Evolutionary conservation across 805 yeast genomes (phyloP), one percentile per base, ranked within the genome.

Genomic region (Ogataea salicorniae): DNA sequence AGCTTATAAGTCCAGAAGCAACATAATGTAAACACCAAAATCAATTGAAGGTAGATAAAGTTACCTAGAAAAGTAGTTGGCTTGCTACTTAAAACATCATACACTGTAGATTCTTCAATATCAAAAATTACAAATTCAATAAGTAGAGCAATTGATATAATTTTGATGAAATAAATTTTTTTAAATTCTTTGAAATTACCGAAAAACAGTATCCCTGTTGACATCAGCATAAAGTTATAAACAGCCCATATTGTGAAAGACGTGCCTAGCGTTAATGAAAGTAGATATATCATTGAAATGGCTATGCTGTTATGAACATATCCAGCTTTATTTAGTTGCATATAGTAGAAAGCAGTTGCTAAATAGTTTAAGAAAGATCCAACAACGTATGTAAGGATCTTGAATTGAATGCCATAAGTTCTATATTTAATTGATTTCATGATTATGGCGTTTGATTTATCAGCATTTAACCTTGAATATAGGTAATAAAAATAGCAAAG

Each of bases 141-240:
- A 4, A 61, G 41, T 13, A 64, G 45, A 5, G 57, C 6, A 3
- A 54, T 15, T 6, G 61, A 54, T 14, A 57, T 41, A 13, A 48
- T n/a, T 47, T 58, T 56, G 40, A 60, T 54, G 17, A 55, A 26
- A 8, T 43, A 42, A 8, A 54, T 23, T 41, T 50, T 52, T 34
- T 49, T 55, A n/a, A 36, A 42, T 22, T 50, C 51, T 33, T 49
- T 57, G 46, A 44, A 44, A 36, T 55, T 51, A 31, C 51, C 48
- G 36, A 61, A 48, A 34, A 63, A 51, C 33, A 56, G 38, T 26
- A 46, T 50, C 14, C 72, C 72, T 15, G 59, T 55, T 15, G 63
- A 51, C 26, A 67, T 46, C 38, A 67, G 38, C 53, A 67, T 47
- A 13, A 64, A 43, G 45, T 64, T 63, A 50, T 68, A 66, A 17